These are phyloP conservation scores for Fraxinus angustifolia DNA, from an alignment of 305 asterid species.

Conservation along the genomic window DNA sequence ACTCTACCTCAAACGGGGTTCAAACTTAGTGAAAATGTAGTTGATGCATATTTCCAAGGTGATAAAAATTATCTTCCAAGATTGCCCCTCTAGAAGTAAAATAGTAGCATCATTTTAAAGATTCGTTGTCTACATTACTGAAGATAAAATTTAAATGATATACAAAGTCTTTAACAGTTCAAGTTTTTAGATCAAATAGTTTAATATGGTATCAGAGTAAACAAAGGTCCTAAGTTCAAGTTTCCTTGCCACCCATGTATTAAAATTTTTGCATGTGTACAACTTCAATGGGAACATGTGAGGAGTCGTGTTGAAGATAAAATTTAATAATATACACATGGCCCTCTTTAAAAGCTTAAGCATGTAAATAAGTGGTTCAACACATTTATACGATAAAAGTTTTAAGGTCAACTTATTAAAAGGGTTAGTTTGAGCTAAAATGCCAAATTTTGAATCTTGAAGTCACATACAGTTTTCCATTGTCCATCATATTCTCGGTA, in stretches of 20 bases:
- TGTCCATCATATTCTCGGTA: not conserved
- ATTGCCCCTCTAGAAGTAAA: constrained; percentile 1
- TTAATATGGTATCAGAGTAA: not conserved
- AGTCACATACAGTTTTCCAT: not conserved
- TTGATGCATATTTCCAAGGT: constrained; percentile 1
- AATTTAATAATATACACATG: not conserved
- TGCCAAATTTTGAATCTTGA: not conserved
- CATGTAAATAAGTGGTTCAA: not conserved
- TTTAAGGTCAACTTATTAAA: not conserved
- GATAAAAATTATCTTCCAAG: not conserved
- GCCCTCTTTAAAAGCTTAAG: not conserved
- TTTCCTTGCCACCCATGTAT: not conserved
- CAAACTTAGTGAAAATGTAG: constrained; percentile 3
- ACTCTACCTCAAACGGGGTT: not conserved
- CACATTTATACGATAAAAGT: not conserved
- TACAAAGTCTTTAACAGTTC: not conserved
- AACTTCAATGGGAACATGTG: not conserved
- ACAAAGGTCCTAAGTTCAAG: not conserved
- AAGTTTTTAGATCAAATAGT: not conserved
- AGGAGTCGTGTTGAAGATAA: not conserved
- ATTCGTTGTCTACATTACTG: not conserved
- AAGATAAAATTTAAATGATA: not conserved
- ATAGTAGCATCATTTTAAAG: not conserved
- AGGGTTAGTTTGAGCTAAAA: constrained; percentile 7
- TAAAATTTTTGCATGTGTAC: not conserved